A percentile compares a stretch with the other conserved stretches of the same genome.
Evolutionary conservation across 805 yeast species (phyloP).

Genomic region (Metschnikowia sp.): DNA sequence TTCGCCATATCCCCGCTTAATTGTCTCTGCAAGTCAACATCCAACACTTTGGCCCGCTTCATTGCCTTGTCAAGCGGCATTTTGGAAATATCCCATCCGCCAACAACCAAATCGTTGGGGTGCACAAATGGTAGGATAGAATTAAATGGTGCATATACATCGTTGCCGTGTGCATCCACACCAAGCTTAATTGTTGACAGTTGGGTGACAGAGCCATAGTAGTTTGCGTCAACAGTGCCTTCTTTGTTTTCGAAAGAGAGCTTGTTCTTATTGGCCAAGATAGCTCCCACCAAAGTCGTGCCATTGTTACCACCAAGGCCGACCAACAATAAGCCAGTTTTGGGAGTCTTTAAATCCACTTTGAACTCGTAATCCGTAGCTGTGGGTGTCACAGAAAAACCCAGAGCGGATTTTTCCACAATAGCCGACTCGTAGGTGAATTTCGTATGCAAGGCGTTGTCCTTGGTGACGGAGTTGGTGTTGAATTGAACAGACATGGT

Average conservation of each 20-base stretch:
- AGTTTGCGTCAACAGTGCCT: slow-evolving; percentile 72
- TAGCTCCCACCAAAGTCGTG: slow-evolving; percentile 81
- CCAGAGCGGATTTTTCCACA: slow-evolving; percentile 53
- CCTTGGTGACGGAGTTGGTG: slow-evolving; percentile 46
- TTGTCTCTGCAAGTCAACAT: slow-evolving; percentile 76
- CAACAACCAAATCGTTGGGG: slow-evolving; percentile 85
- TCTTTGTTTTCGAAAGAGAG: slow-evolving; percentile 77
- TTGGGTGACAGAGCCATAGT: slow-evolving; percentile 94
- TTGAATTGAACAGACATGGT: slow-evolving; percentile 19
- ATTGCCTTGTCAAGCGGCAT: slow-evolving; percentile 71
- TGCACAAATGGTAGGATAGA: slow-evolving; percentile 81
- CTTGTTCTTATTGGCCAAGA: slow-evolving; percentile 79
- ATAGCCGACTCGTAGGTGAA: slow-evolving; percentile 74
- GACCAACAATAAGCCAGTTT: slow-evolving; percentile 83
- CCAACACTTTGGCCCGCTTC: slow-evolving; percentile 83
- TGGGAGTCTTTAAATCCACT: slow-evolving; percentile 76
- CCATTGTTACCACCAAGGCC: slow-evolving; percentile 98
- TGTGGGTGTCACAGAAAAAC: slow-evolving; percentile 68
- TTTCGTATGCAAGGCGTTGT: slow-evolving; percentile 53
- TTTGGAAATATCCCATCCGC: slow-evolving; percentile 93
- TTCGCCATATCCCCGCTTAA: slow-evolving; percentile 60
- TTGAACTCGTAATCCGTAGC: slow-evolving; percentile 77
- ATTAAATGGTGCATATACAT: slow-evolving; percentile 89
- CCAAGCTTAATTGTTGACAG: slow-evolving; percentile 88
- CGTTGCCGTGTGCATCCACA: slow-evolving; percentile 74